Evolutionary conservation across 345 rosid genomes (phyloP), one percentile per base, ranked within the genome.

Genomic region (Populus deltoides): DNA sequence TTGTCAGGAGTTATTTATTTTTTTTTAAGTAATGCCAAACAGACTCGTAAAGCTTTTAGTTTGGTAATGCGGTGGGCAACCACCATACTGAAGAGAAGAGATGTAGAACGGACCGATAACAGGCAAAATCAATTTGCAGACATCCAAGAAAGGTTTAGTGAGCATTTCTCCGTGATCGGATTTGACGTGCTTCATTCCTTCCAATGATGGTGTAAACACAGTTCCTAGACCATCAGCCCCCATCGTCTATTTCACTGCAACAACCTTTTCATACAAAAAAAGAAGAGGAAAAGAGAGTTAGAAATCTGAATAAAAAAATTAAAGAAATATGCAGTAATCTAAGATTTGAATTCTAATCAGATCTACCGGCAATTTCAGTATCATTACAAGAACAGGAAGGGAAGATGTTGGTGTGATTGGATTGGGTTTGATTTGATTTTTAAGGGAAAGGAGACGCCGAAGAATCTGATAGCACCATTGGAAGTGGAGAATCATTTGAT

Each of bases 121-220:
- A 66, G 98, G 98, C 84, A 94, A 86, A 73, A 92, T 89, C 41
- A 87, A 59, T 83, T 90, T 94, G 94, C 98, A 92, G 77, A 92
- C 93, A 24, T 92, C 98, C 65, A 94, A 76, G 85, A 94, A 94
- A 69, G 94, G 93, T 80, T 90, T 94, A 63, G 97, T 81, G 75
- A 90, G 90, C 89, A 95, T 93, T 79, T 92, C 92, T 62, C 94
- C 93, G 16, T 87, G 81, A 31, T 86, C 91, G 55, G 96, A 71
- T 79, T 87, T 93, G 79, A 92, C 91, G 43, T 89, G 89, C 86
- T 93, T 90, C 96, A 95, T 95, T 79, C 92, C 94, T 85, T 93
- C 94, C 82, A 95, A 71, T 5, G 95, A 92, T 51, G 96, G 96
- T 66, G 94, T 84, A 77, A 95, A 95, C 78, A 88, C 86, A 7